Base-by-base conservation (phyloP, 495 filamentous ascomycete genomes). In the Hyaloscypha bicolor region DNA sequence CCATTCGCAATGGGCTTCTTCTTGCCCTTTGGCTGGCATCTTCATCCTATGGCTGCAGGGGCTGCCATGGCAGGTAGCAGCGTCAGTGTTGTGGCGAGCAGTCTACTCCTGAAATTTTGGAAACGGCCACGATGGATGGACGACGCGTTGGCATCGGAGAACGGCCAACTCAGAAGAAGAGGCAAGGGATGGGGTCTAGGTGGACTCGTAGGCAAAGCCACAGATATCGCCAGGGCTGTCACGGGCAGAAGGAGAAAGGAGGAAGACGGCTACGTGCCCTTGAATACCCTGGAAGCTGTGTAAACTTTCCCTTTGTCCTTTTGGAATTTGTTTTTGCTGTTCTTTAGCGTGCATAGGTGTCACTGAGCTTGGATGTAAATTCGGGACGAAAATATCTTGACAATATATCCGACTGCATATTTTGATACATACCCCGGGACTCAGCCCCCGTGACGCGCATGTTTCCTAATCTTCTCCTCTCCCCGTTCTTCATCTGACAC, bases 1-100 rank as follows among this genome's bases (percentile, higher is more conserved):
- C 95, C 95, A 30, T 97, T 99, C 69, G 95, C 95, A 11, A 98
- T 98, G 95, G 95, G 95, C 5, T 70, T 94, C 65, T 93, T 97
- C 82, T 82, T 99, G 31, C 95, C 95, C 0, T 86, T 95, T 61
- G 94, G 94, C 4, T 86, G 88, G 69, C 90, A 91, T 79, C 78
- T 99, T 67, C 95, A 95, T 64, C 95, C 95, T 12, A 94, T 97
- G 91, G 93, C 92, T 35, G 96, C 95, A 9, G 94, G 93, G 19
- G 92, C 89, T 3, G 96, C 96, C 22, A 99, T 99, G 95, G 96
- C 94, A 6, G 85, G 83, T 51, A 93, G 90, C 48, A 94, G 91
- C 68, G 91, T 98, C 35, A 94, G 90, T 61, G 95, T 99, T 9
- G 94, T 98, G 0, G 82, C 87, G 9, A 94, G 91, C 72, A 92